Evolutionary conservation across 2,329 filamentous ascomycete species (phyloP), one percentile per base, ranked within the genome.

Genomic region (Calonectria hongkongensis): DNA sequence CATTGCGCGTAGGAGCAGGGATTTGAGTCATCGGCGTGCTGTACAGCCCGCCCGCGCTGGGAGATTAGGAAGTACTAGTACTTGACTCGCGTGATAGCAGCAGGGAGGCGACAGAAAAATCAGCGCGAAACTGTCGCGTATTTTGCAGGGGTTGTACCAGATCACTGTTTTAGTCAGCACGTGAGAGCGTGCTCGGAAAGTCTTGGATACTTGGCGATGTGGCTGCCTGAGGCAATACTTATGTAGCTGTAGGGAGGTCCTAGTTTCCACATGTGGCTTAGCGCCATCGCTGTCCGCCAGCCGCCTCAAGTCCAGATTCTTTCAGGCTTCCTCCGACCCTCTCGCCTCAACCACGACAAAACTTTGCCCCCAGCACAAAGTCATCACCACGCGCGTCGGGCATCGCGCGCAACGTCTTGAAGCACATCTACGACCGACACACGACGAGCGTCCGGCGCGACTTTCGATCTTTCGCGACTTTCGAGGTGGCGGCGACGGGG

Each of bases 311-410:
- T 83, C 83, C 82, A 86, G 85, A 85, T 84, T 85, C 84, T 87
- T 86, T 85, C 84, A 80, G 79, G 81, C 82, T 80, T 83, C 82
- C 82, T 81, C 81, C 76, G 75, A 76, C 77, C 79, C 81, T 81
- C 83, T 84, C 82, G 81, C 82, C 81, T 85, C 81, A 84, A 83
- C 84, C 82, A 83, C 84, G 84, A 85, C 84, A 84, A 86, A 85
- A 85, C 82, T 83, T 81, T 83, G 83, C 81, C 80, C 77, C 74
- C 73, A 77, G 76, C 78, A 76, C 79, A 79, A 83, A 81, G 73
- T 79, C 85, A 89, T 87, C 86, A 85, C 83, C 84, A 85, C 86
- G 86, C 89, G 89, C 87, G 87, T 88, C 88, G 85, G 84, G 83
- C 85, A 86, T 86, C 86, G 85, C 83, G 84, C 84, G 82, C 82